These are phyloP conservation scores for Globisporangium acanthophoron DNA, from an alignment of 352 stramenopile species.

Conservation along the genomic window DNA sequence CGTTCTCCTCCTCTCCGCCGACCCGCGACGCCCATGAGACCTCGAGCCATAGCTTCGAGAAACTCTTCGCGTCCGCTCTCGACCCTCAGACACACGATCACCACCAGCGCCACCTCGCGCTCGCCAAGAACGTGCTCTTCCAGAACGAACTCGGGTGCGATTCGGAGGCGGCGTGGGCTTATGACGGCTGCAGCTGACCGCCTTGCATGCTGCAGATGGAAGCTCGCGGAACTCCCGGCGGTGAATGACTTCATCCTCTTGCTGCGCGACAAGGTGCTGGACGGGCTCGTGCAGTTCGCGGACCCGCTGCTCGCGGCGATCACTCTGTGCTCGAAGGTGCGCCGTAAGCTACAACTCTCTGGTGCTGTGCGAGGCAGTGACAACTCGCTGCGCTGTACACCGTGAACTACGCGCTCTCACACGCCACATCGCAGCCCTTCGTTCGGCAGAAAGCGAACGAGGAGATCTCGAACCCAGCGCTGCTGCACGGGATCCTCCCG, in stretches of 20 bases:
- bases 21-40: slow-evolving; percentile 8
- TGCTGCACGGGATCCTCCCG: slow-evolving; percentile 41
- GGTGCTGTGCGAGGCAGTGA: not conserved
- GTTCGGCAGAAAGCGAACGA: slow-evolving; percentile 73
- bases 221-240: slow-evolving; percentile 51
- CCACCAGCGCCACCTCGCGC: slow-evolving; percentile 61
- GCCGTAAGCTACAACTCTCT: not conserved
- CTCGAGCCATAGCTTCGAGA: slow-evolving; percentile 45
- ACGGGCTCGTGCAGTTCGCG: slow-evolving; percentile 36
- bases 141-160: slow-evolving; percentile 58
- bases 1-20: not conserved
- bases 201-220: slow-evolving; percentile 36
- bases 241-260: slow-evolving; percentile 55
- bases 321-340: slow-evolving; percentile 38
- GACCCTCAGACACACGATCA: slow-evolving; percentile 64
- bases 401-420: not conserved
- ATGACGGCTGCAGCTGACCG: not conserved
- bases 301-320: slow-evolving; percentile 37
- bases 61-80: slow-evolving; percentile 52
- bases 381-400: not conserved
- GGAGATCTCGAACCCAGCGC: slow-evolving; percentile 53
- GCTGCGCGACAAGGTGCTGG: slow-evolving; percentile 46
- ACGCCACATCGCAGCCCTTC: slow-evolving; percentile 37
- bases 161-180: not conserved
- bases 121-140: slow-evolving; percentile 75